Conservation (phyloP, 1,139 yeast species). For the Magnusiomyces magnusii region DNA sequence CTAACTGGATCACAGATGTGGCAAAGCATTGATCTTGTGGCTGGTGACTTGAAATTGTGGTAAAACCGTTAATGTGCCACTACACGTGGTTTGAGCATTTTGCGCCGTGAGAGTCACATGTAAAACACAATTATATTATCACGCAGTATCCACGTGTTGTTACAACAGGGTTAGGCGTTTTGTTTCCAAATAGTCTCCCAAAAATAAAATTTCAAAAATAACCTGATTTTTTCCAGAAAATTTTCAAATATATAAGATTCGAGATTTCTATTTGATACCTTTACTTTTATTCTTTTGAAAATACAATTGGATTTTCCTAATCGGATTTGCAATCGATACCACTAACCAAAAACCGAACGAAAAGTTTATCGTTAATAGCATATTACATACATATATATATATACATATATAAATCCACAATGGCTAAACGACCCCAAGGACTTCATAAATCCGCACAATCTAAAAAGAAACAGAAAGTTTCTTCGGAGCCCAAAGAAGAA, state of each 20-base stretch:
- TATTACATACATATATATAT: no score
- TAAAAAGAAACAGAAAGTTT: slow-evolving; percentile 34
- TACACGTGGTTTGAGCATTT: neutral
- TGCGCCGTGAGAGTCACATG: neutral
- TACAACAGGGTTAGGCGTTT: neutral
- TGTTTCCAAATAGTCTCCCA: no score
- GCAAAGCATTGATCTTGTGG: neutral
- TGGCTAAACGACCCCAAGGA: slow-evolving; percentile 69
- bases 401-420: slow-evolving; percentile 10
- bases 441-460: slow-evolving; percentile 56
- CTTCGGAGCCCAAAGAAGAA: slow-evolving; percentile 8
- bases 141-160: no score
- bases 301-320: no score
- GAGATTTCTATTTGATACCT: neutral
- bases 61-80: neutral
- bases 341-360: no score
- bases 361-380: neutral
- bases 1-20: neutral
- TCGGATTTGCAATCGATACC: no score
- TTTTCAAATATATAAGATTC: neutral
- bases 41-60: neutral
- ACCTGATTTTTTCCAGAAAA: slow-evolving; percentile 2
- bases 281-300: neutral
- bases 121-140: no score
- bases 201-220: slow-evolving; percentile 4